A percentile compares a stretch with the other conserved stretches of the same genome.
These are phyloP conservation scores for Trametes cubensis DNA, from an alignment of 768 basidiomycete species.

Conservation along the genomic window DNA sequence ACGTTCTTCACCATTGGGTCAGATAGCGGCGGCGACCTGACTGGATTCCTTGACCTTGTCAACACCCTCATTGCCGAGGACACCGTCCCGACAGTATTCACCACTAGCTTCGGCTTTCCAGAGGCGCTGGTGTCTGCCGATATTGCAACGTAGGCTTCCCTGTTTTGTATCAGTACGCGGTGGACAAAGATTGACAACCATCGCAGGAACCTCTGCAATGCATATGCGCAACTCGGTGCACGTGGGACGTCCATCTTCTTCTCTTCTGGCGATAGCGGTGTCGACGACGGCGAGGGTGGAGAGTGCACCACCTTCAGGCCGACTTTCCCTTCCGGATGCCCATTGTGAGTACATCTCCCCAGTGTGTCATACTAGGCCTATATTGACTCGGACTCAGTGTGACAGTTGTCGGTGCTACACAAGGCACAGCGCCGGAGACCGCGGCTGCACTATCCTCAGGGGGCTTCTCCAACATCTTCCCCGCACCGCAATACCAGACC, in stretches of 20 bases:
- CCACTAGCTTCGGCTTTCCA: conserved; percentile 46
- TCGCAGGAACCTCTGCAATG: conserved; percentile 36
- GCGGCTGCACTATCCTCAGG: conserved; percentile 37
- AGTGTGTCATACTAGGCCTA: neutral
- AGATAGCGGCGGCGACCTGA: conserved; percentile 30
- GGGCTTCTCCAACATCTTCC: conserved; percentile 41
- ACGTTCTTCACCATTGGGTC: conserved; percentile 19
- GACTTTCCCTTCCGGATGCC: conserved; percentile 39
- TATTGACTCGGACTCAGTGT: conserved; percentile 25
- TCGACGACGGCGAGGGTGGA: conserved; percentile 30
- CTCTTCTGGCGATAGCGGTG: conserved; percentile 41
- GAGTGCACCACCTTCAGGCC: conserved; percentile 36
- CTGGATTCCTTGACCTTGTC: conserved; percentile 37
- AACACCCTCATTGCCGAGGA: conserved; percentile 29
- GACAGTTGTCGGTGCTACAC: conserved; percentile 40
- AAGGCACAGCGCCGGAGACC: conserved; percentile 35
- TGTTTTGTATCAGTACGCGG: conserved; percentile 54
- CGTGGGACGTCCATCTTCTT: conserved; percentile 39
- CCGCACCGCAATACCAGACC: conserved; percentile 40
- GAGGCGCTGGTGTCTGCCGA: conserved; percentile 26
- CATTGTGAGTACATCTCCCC: conserved; percentile 27
- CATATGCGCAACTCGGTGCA: conserved; percentile 36
- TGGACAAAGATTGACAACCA: conserved; percentile 26
- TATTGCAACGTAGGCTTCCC: conserved; percentile 36
- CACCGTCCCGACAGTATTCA: conserved; percentile 34